These are phyloP conservation scores for Chrysosporium keratinophilum DNA, from an alignment of 2,329 filamentous ascomycete genomes.

Conservation along the genomic window DNA sequence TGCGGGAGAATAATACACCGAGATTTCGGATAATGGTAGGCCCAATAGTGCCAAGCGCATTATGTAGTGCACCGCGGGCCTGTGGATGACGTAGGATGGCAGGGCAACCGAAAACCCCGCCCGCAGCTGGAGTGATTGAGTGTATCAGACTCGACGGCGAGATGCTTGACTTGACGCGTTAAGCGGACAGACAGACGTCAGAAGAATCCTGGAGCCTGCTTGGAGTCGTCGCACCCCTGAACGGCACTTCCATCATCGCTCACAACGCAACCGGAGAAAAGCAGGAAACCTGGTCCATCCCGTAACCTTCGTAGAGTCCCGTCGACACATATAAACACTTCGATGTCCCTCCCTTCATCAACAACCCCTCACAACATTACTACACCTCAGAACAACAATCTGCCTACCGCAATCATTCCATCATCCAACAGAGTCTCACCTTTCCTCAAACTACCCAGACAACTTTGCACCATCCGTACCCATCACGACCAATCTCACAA, in stretches of 20 bases:
- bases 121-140: neutral
- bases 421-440: neutral
- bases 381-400: neutral
- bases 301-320: neutral
- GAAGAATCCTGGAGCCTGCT: conserved; percentile 2
- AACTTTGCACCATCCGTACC: neutral
- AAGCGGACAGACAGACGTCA: neutral
- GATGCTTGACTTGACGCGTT: neutral
- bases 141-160: neutral
- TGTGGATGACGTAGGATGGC: too few relatives aligned
- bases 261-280: neutral
- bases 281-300: neutral
- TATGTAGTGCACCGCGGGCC: too few relatives aligned
- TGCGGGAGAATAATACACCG: too few relatives aligned
- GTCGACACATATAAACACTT: neutral
- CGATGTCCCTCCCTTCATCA: conserved; percentile 4
- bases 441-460: conserved; percentile 4
- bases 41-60: too few relatives aligned
- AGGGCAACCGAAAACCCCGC: neutral
- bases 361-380: neutral
- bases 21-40: too few relatives aligned
- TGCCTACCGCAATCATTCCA: neutral
- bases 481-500: conserved; percentile 6
- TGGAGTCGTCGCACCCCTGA: neutral
- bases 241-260: neutral